Conservation (phyloP, 129 eudicot genomes). For the Arctium minus region DNA sequence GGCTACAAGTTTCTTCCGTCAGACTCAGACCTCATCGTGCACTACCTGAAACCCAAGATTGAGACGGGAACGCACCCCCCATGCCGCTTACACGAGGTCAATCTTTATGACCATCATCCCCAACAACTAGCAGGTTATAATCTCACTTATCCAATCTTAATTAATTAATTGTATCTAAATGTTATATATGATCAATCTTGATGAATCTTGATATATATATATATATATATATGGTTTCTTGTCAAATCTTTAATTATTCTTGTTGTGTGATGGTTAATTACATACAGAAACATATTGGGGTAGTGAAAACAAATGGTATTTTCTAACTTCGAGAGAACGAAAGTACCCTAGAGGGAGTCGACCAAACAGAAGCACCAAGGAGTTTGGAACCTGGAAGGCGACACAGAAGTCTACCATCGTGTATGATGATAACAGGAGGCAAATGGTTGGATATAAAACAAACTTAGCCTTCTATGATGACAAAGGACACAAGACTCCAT, state of each 20-base stretch:
- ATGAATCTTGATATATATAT: no score
- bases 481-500: neutral
- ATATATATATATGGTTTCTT: neutral
- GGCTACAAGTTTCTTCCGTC: constrained; percentile 10
- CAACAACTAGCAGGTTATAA: constrained; percentile 5
- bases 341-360: neutral
- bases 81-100: neutral
- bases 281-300: neutral
- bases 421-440: neutral
- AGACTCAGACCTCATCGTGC: constrained; percentile 6
- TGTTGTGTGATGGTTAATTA: neutral
- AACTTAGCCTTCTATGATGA: neutral
- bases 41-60: constrained; percentile 10
- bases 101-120: constrained; percentile 8
- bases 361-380: neutral
- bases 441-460: neutral
- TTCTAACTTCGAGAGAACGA: constrained; percentile 9
- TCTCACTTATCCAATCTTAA: neutral
- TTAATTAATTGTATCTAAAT: neutral
- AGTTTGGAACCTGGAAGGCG: constrained; percentile 1
- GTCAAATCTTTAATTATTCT: neutral
- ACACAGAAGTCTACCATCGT: neutral
- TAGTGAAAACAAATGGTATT: constrained; percentile 4
- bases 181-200: neutral
- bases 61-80: neutral